These are phyloP conservation scores for Syzygium grande DNA, from an alignment of 345 rosid genomes.

Conservation along the genomic window DNA sequence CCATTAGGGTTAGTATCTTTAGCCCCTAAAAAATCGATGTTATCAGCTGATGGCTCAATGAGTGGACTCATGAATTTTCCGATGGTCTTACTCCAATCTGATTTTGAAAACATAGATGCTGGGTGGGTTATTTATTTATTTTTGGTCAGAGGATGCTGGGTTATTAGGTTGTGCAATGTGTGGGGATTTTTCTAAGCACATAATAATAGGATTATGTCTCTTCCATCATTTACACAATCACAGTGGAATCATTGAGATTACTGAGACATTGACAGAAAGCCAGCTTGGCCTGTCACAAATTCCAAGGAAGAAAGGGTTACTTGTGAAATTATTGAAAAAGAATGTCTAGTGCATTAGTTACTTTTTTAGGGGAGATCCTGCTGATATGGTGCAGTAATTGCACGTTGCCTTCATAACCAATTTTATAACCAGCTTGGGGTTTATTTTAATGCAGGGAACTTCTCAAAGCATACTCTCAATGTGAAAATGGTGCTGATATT, in stretches of 20 bases:
- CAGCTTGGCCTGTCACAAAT: background rate
- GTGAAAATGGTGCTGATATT: constrained; percentile 66
- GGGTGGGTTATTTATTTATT: background rate
- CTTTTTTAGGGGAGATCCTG: background rate
- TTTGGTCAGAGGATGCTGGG: too few relatives aligned
- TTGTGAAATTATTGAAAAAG: background rate
- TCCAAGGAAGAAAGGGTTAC: background rate
- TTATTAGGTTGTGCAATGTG: background rate
- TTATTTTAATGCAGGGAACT: constrained; percentile 57
- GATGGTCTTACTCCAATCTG: background rate
- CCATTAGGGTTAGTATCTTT: background rate
- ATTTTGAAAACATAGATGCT: background rate
- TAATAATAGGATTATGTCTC: background rate
- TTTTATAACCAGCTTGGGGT: background rate
- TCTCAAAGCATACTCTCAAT: constrained; percentile 70
- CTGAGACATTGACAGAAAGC: background rate
- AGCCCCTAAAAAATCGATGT: background rate
- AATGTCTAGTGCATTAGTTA: background rate
- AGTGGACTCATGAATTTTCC: background rate
- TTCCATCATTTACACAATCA: background rate
- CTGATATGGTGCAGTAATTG: background rate
- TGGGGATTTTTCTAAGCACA: background rate
- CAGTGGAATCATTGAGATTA: background rate
- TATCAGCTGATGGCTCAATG: background rate
- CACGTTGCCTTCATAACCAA: background rate